These are phyloP conservation scores for Trichosanthes truncata DNA, from an alignment of 306 rosid species.

Conservation along the genomic window DNA sequence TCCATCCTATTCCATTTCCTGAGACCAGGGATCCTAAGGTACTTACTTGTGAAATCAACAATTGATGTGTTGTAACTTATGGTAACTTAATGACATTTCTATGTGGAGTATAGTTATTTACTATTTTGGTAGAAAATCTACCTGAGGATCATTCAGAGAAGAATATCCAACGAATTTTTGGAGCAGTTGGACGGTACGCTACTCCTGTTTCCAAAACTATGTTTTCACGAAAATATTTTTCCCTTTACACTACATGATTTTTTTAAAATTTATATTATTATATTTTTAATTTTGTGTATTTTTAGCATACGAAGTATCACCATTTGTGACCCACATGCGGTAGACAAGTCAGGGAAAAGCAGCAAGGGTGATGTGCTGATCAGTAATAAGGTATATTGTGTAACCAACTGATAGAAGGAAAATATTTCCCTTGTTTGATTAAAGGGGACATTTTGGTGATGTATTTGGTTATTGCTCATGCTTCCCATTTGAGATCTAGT, in stretches of 20 bases:
- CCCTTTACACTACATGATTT: neutral
- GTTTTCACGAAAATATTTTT: neutral
- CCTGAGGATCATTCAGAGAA: slow-evolving; percentile 80
- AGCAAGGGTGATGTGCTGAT: slow-evolving; percentile 40
- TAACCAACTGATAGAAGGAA: neutral
- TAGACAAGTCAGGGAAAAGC: slow-evolving; percentile 40
- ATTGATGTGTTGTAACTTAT: slow-evolving; percentile 1
- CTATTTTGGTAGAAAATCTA: slow-evolving; percentile 91
- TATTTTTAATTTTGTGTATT: neutral
- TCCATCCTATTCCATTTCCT: slow-evolving; percentile 40
- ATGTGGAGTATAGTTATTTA: slow-evolving; percentile 55
- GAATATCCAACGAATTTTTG: slow-evolving; percentile 61
- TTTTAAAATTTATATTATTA: no score
- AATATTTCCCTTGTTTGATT: neutral
- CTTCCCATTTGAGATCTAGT: neutral
- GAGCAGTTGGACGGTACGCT: slow-evolving; percentile 79
- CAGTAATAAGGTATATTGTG: slow-evolving; percentile 51
- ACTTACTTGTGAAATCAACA: slow-evolving; percentile 7
- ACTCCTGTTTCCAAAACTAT: neutral
- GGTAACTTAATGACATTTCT: slow-evolving; percentile 19
- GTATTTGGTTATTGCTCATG: neutral
- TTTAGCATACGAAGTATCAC: slow-evolving; percentile 58
- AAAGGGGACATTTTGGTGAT: neutral
- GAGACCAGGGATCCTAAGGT: slow-evolving; percentile 75
- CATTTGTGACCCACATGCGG: slow-evolving; percentile 45